These are phyloP conservation scores for Pilasporangium apinafurcum DNA, from an alignment of 352 stramenopile genomes.

Conservation along the genomic window DNA sequence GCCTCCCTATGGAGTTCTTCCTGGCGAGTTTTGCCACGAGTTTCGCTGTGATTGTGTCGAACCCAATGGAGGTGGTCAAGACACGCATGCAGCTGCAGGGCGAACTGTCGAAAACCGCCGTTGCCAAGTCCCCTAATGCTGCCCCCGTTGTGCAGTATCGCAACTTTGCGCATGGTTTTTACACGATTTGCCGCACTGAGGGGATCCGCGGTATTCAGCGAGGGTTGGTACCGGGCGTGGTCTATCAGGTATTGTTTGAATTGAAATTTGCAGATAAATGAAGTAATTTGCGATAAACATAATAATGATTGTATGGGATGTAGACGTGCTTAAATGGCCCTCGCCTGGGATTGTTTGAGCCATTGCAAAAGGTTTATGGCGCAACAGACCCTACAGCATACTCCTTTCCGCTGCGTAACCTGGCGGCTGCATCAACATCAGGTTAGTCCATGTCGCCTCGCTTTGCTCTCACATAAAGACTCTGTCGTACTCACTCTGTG, in stretches of 20 bases:
- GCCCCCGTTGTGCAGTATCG: constrained; percentile 60
- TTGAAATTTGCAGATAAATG: not conserved
- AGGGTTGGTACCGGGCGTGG: constrained; percentile 68
- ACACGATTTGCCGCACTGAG: constrained; percentile 73
- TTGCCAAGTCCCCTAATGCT: constrained; percentile 10
- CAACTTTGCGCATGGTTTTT: constrained; percentile 85
- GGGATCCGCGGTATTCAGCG: constrained; percentile 75
- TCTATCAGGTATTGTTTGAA: constrained; percentile 49
- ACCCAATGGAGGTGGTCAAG: constrained; percentile 89
- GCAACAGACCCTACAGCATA: constrained; percentile 70
- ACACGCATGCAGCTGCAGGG: constrained; percentile 87
- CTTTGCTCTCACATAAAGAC: not conserved
- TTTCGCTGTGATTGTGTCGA: constrained; percentile 68
- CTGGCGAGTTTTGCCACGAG: constrained; percentile 62
- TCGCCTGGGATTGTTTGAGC: constrained; percentile 71
- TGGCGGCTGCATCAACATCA: constrained; percentile 65
- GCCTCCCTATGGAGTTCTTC: constrained; percentile 66
- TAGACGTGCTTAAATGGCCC: constrained; percentile 78
- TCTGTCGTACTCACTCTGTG: constrained; percentile 1
- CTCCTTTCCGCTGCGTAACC: constrained; percentile 71
- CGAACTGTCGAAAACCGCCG: constrained; percentile 57
- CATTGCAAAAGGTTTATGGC: constrained; percentile 71
- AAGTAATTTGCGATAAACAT: not conserved
- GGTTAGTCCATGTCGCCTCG: constrained; percentile 9
- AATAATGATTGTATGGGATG: not conserved